A percentile compares a stretch with the other conserved stretches of the same genome.
Conservation (phyloP, 2,329 filamentous ascomycete species). For the Xylaria arbuscula region DNA sequence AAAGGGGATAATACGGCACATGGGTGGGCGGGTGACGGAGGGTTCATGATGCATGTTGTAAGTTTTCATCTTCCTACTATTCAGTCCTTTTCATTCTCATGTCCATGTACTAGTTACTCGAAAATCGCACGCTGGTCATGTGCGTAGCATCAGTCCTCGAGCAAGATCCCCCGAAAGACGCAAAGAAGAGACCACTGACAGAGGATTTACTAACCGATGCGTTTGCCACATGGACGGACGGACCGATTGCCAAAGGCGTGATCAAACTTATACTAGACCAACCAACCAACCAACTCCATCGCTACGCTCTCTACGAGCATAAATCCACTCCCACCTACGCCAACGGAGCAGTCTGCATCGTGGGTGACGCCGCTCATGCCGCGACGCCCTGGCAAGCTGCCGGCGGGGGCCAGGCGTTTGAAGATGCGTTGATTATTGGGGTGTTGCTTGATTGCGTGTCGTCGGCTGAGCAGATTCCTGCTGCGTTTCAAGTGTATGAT, state of each 20-base stretch:
- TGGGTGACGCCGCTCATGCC: constrained; percentile 31
- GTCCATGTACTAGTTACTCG: no score
- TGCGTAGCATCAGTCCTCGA: no score
- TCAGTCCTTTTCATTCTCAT: no score
- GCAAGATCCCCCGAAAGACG: no score
- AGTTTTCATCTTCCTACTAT: neutral
- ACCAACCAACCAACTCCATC: constrained; percentile 11
- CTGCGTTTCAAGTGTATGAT: neutral
- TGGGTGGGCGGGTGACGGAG: constrained; percentile 28
- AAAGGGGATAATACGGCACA: constrained; percentile 22
- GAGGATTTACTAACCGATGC: neutral
- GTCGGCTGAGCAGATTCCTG: neutral
- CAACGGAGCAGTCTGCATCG: constrained; percentile 23
- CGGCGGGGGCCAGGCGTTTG: no score
- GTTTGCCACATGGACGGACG: neutral
- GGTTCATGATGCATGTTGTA: constrained; percentile 23
- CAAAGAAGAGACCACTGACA: neutral
- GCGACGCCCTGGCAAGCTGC: constrained; percentile 20
- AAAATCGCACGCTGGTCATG: no score
- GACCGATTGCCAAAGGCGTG: neutral
- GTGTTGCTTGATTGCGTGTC: neutral
- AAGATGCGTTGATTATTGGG: neutral
- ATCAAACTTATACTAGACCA: constrained; percentile 29
- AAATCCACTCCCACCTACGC: constrained; percentile 30
- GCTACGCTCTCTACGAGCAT: constrained; percentile 29